These are phyloP conservation scores for Pythium apleroticum DNA, from an alignment of 352 stramenopile species.

Conservation along the genomic window DNA sequence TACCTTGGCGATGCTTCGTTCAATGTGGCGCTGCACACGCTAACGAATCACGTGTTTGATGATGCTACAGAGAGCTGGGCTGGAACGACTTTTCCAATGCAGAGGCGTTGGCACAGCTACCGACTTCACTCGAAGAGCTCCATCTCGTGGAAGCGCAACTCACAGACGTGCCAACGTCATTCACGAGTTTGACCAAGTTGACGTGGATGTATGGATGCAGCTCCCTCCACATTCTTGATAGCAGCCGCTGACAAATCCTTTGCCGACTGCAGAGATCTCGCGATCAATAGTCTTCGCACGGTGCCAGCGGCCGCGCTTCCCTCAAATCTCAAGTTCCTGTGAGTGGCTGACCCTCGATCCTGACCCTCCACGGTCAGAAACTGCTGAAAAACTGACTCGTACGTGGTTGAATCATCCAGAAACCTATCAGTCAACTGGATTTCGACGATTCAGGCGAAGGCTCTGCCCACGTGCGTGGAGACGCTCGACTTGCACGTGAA, in stretches of 20 bases:
- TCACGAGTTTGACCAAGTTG: constrained; percentile 29
- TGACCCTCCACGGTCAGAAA: too few species aligned
- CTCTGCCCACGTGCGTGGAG: constrained; percentile 13
- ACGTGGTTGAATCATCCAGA: neutral
- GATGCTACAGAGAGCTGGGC: constrained; percentile 30
- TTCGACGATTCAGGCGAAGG: constrained; percentile 6
- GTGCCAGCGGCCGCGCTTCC: constrained; percentile 10
- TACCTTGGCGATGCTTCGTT: neutral
- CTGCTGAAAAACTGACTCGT: neutral
- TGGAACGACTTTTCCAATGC: constrained; percentile 37
- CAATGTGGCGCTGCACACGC: neutral
- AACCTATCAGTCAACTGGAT: constrained; percentile 25
- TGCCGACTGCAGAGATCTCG: neutral
- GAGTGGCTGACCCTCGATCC: neutral
- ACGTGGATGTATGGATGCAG: constrained; percentile 6
- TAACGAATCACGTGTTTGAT: neutral
- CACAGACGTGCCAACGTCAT: constrained; percentile 26
- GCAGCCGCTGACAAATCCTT: neutral
- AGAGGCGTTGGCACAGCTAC: constrained; percentile 25
- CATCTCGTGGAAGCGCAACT: constrained; percentile 26
- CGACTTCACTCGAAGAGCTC: constrained; percentile 29
- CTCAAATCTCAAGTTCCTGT: constrained; percentile 19
- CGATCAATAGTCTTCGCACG: constrained; percentile 7
- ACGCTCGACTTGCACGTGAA: constrained; percentile 22
- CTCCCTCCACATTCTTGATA: neutral